Percentiles rank a stretch among this genome's conserved stretches.
phyloP scores from a whole-genome alignment of 169 alveolate species.

The Eimeria praecox region DNA sequence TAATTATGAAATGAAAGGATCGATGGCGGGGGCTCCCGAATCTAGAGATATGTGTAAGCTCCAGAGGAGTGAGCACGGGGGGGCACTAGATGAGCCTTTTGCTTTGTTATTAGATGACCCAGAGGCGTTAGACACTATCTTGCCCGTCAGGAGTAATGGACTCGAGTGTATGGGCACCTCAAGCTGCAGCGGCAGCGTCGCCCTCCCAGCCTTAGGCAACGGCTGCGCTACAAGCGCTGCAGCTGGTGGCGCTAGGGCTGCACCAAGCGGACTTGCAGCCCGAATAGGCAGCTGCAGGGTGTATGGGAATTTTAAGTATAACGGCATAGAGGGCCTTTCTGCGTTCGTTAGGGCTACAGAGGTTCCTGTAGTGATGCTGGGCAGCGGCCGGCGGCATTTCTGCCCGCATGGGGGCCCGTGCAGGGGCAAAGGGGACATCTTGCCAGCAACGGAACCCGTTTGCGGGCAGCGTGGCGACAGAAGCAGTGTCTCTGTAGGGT shows the following conservation, averaged over 20 bases:
- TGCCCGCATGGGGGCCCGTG: conserved; percentile 26
- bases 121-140: neutral
- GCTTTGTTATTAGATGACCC: neutral
- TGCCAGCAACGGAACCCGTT: neutral
- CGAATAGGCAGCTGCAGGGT: neutral
- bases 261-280: neutral
- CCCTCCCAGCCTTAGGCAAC: neutral
- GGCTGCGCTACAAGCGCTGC: neutral
- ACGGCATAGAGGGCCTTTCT: neutral
- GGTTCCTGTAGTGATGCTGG: neutral
- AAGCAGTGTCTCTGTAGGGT: neutral
- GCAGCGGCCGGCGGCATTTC: neutral
- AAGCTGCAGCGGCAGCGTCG: neutral
- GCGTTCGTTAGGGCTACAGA: neutral
- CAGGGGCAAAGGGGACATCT: neutral
- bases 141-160: neutral
- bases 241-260: neutral
- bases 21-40: neutral
- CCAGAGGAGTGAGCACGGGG: neutral
- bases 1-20: neutral
- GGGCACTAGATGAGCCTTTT: neutral
- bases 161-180: neutral
- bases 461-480: neutral
- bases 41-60: neutral
- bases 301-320: neutral